Base-by-base conservation (phyloP, 2,329 filamentous ascomycete species). In the Fusarium pseudoanthophilum region DNA sequence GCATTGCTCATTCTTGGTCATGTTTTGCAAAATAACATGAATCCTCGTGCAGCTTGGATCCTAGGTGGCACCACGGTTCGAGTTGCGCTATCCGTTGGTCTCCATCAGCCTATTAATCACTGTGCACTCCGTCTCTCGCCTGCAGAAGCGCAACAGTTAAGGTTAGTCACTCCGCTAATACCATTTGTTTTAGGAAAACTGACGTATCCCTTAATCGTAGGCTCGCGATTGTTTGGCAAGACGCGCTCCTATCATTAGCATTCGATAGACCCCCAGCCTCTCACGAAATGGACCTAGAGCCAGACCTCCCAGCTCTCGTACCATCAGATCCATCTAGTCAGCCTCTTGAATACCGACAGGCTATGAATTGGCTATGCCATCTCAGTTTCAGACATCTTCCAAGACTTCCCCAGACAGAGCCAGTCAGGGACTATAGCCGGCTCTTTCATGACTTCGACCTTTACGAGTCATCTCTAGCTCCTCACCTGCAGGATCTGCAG, bases 321-420 rank as follows among this genome's bases (percentile, higher is more conserved):
- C 30, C 16, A 7, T 1, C 6, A 16, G 10, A 40, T 24, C 13
- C 43, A 2, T 7, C 18, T 20, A 36, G 36, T 1, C 40, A 40
- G 3, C 39, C 9, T n/a, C 40, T 75, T 13, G 30, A 26, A 18
- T 75, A 75, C 30, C 58, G 46, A 7, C 49, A 69, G 30, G 72
- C 72, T 7, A 73, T 75, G 64, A 66, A 75, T 32, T 75, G 72
- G 72, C 34, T 75, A 14, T 75, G 70, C 1, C 67, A 72, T 39
- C 15, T 67, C 7, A 56, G 56, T 0, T 36, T 71, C 20, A 39
- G n/a, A 10, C 53, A 67, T 43, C 20, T 61, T 26, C 26, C 49
- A 42, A 34, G 30, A 3, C 15, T 32, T 13, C 39, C 60, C 26
- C 30, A 49, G 8, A 40, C 11, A 14, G 49, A 49, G 4, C 51